phyloP scores from a whole-genome alignment of 768 basidiomycete genomes.

The Boletus insuetus region DNA sequence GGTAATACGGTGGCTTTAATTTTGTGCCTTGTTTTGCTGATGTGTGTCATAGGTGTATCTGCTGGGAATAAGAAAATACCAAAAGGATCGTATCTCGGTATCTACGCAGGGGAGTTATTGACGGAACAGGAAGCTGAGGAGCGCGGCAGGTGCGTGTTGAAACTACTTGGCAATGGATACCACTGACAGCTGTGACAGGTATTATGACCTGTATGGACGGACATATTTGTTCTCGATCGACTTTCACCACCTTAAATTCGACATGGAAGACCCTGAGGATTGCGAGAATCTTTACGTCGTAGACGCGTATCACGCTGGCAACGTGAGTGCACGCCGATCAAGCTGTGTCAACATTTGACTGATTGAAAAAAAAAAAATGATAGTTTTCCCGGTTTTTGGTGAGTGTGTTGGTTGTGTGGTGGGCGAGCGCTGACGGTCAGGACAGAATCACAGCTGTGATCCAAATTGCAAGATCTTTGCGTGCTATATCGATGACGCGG shows the following conservation, averaged over 20 bases:
- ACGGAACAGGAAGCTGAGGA: conserved; percentile 63
- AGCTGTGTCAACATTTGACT: conserved; percentile 2
- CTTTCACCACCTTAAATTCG: conserved; percentile 58
- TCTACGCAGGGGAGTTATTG: conserved; percentile 84
- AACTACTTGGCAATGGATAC: not conserved
- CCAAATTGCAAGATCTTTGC: conserved; percentile 76
- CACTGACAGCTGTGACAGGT: conserved; percentile 36
- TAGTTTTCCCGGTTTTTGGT: conserved; percentile 93
- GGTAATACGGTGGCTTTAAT: conserved; percentile 43
- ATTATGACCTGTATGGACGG: conserved; percentile 70
- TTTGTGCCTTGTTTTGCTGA: not conserved
- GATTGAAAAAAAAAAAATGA: not conserved
- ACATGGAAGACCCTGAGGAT: conserved; percentile 22
- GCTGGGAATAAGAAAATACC: conserved; percentile 62
- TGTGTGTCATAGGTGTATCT: conserved; percentile 57
- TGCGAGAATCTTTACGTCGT: conserved; percentile 50
- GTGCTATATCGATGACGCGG: conserved; percentile 76
- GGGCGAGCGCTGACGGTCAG: not conserved
- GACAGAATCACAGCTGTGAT: conserved; percentile 87
- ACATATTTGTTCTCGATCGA: conserved; percentile 86
- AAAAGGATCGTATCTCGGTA: conserved; percentile 69
- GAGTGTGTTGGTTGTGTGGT: conserved; percentile 22
- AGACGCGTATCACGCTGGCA: conserved; percentile 87
- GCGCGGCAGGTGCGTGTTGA: conserved; percentile 61
- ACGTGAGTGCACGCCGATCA: conserved; percentile 47